Percentiles rank a stretch among this genome's conserved stretches.
Evolutionary conservation across 108 stramenopile species (phyloP).

Genomic region (Epipyxis sp.): DNA sequence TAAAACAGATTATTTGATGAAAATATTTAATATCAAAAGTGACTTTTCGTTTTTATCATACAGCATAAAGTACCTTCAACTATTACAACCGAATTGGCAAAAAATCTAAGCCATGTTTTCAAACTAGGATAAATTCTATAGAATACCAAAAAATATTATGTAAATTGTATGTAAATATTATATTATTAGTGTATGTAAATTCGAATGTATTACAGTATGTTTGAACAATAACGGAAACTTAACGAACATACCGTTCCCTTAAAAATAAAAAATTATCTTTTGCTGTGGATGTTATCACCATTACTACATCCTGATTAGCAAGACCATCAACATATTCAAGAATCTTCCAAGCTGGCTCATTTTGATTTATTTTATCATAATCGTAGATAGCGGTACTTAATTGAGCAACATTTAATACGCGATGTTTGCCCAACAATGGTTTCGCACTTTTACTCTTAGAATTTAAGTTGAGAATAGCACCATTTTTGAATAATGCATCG

Average conservation of each 20-base stretch:
- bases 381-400: too few species aligned
- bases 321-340: constrained; percentile 16
- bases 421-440: too few species aligned
- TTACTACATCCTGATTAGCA: not conserved
- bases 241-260: constrained; percentile 4
- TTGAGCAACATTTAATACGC: too few species aligned
- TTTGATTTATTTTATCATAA: too few species aligned
- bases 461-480: too few species aligned
- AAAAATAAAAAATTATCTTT: not conserved
- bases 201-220: too few species aligned
- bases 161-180: too few species aligned
- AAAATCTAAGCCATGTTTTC: not conserved
- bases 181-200: too few species aligned
- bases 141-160: not conserved
- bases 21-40: not conserved
- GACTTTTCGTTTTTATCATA: not conserved
- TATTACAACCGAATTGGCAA: not conserved
- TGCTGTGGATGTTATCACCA: not conserved
- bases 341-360: not conserved
- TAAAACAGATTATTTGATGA: not conserved
- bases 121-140: constrained; percentile 9
- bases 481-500: too few species aligned
- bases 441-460: too few species aligned
- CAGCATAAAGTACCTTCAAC: not conserved
- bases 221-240: too few species aligned